A percentile compares a stretch with the other conserved stretches of the same genome.
These are phyloP conservation scores for Phytopythium vexans DNA, from an alignment of 352 stramenopile genomes.

Conservation along the genomic window DNA sequence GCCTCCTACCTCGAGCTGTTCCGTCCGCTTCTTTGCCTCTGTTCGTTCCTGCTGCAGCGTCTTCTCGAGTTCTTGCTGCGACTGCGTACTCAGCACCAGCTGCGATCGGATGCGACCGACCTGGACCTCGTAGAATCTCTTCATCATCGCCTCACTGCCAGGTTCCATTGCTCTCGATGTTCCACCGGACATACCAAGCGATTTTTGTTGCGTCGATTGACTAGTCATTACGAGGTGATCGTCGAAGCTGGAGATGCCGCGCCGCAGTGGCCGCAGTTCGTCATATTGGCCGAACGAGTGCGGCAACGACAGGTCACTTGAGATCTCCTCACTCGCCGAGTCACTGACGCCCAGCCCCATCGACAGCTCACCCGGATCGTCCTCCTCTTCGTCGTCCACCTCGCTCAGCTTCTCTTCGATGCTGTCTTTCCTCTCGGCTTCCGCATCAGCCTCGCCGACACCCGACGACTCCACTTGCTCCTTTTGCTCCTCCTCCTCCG, in stretches of 20 bases:
- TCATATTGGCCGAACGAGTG: conserved; percentile 70
- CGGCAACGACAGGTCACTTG: conserved; percentile 68
- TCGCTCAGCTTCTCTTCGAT: conserved; percentile 13
- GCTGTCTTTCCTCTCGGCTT: conserved; percentile 10
- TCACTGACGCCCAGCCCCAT: conserved; percentile 29
- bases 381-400: conserved; percentile 14
- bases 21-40: conserved; percentile 17
- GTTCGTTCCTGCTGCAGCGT: conserved; percentile 42
- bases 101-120: conserved; percentile 73
- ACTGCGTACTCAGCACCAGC: conserved; percentile 38
- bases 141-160: conserved; percentile 40
- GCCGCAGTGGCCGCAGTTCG: conserved; percentile 8
- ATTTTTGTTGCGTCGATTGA: background rate
- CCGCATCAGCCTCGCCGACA: conserved; percentile 15
- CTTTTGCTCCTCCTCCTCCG: conserved; percentile 3
- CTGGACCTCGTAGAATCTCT: conserved; percentile 80
- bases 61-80: conserved; percentile 46
- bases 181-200: background rate
- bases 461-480: conserved; percentile 4
- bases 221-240: conserved; percentile 34
- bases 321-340: conserved; percentile 66
- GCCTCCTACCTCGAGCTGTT: conserved; percentile 22
- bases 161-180: background rate
- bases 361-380: conserved; percentile 25
- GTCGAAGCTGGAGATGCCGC: conserved; percentile 50